Evolutionary conservation across 106 monocot genomes (phyloP).

Genomic region (Apostasia ramifera): DNA sequence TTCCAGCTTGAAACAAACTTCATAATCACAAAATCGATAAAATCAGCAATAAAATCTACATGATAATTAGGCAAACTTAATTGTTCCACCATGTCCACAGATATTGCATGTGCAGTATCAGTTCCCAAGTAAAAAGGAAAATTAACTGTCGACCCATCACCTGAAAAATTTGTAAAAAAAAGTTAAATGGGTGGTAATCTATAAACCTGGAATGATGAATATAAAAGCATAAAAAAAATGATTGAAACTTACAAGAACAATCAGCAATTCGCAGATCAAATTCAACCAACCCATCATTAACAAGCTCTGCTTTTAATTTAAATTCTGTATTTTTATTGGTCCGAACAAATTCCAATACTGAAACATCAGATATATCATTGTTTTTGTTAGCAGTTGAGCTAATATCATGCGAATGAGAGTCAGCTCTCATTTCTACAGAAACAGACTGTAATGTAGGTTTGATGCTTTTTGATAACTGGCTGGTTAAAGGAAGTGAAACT

Average conservation of each 20-base stretch:
- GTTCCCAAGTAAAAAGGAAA: conserved; percentile 51
- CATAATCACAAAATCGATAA: conserved; percentile 55
- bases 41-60: conserved; percentile 56
- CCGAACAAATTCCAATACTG: conserved; percentile 31
- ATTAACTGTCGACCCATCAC: conserved; percentile 28
- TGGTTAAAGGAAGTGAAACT: conserved; percentile 3
- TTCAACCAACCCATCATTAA: conserved; percentile 21
- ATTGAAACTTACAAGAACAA: conserved; percentile 24
- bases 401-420: conserved; percentile 11
- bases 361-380: background rate
- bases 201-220: conserved; percentile 16
- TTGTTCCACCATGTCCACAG: conserved; percentile 57
- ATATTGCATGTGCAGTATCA: conserved; percentile 54
- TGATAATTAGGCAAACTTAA: conserved; percentile 44
- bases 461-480: background rate
- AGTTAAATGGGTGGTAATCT: conserved; percentile 27
- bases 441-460: background rate
- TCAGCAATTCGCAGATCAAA: conserved; percentile 35
- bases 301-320: conserved; percentile 39
- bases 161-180: conserved; percentile 28
- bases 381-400: conserved; percentile 5
- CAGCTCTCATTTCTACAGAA: conserved; percentile 29
- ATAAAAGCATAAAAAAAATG: background rate
- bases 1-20: conserved; percentile 46
- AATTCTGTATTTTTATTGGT: conserved; percentile 36